Base-by-base conservation (phyloP, 108 stramenopile species). In the Skeletonema marinoi region DNA sequence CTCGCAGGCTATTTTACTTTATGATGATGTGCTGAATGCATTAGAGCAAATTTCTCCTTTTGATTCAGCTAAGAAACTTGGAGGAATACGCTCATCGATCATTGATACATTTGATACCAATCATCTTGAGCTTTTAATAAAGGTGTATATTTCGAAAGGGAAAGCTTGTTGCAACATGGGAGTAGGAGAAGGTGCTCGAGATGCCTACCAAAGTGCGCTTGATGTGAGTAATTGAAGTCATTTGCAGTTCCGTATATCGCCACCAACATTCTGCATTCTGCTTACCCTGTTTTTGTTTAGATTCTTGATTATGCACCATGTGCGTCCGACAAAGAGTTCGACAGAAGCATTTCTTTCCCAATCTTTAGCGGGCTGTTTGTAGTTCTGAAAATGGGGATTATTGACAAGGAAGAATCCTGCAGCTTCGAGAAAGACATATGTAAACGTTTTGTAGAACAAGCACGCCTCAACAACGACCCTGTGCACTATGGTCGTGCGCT, bases 271-370 rank as follows among this genome's bases (percentile, higher is more conserved):
- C 13, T 32, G 13, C 3, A 73, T 83, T 12, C 13, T 32, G 13
- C 31, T 60, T 14, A 29, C 8, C 5, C 4, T 60, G 59, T 29
- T 2, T 2, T 8, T 62, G 14, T 62, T 6, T 21, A 84, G 83
- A 84, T 84, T 46, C 78, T 84, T 33, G n/a, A 84, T 16, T 42
- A 71, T 42, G 29, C 83, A 29, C 67, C 74, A 19, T 75, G 69
- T 31, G 78, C 83, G 2, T 41, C 56, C 29, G 65, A 33, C 30
- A 39, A 42, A 25, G 62, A 58, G 3, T 80, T 80, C 39, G 87
- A 92, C 59, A 82, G 88, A 60, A 82, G 84, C n/a, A 71, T 89
- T 32, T 63, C 82, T 6, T 92, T 92, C 65, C 91, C 88, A 2
- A 87, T 86, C 17, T 90, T 88, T 66, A 77, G 71, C 46, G 87